These are phyloP conservation scores for Kalanchoe fedtschenkoi DNA, from an alignment of 164 flowering plant genomes.

Conservation along the genomic window DNA sequence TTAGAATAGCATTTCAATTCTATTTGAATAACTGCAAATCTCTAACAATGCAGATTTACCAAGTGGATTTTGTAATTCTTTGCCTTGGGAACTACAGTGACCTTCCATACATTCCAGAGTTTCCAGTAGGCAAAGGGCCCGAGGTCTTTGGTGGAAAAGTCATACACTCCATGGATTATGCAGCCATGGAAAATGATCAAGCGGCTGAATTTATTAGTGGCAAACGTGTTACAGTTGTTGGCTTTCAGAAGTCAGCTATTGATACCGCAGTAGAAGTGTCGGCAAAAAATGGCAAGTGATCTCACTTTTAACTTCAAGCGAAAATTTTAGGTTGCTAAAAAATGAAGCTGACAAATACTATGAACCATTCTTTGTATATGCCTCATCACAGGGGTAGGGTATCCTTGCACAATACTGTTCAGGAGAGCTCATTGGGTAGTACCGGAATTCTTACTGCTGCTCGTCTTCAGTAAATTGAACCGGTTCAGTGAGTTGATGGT, in stretches of 20 bases:
- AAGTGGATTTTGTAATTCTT: conserved; percentile 20
- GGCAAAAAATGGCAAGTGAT: conserved; percentile 20
- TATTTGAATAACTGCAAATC: no score
- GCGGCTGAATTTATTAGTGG: conserved; percentile 27
- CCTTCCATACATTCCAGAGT: conserved; percentile 38
- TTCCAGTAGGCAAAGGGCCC: conserved; percentile 32
- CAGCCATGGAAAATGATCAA: conserved; percentile 28
- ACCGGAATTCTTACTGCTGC: conserved; percentile 7
- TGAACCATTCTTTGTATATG: no score
- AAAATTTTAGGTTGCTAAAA: no score
- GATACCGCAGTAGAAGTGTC: conserved; percentile 41
- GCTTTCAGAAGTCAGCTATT: conserved; percentile 41
- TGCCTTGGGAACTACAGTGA: conserved; percentile 39
- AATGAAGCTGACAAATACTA: no score
- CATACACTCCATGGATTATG: conserved; percentile 52
- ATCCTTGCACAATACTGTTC: no score
- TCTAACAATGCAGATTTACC: conserved; percentile 22
- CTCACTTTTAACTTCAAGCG: neutral
- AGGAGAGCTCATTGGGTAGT: conserved; percentile 34
- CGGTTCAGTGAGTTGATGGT: conserved; percentile 16
- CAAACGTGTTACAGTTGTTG: conserved; percentile 33
- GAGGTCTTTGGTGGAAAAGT: conserved; percentile 39
- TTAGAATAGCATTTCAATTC: no score
- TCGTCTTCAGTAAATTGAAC: conserved; percentile 7
- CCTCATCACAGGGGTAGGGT: no score